phyloP scores from a whole-genome alignment of 495 filamentous ascomycete species.

The Filosporella fistucella region DNA sequence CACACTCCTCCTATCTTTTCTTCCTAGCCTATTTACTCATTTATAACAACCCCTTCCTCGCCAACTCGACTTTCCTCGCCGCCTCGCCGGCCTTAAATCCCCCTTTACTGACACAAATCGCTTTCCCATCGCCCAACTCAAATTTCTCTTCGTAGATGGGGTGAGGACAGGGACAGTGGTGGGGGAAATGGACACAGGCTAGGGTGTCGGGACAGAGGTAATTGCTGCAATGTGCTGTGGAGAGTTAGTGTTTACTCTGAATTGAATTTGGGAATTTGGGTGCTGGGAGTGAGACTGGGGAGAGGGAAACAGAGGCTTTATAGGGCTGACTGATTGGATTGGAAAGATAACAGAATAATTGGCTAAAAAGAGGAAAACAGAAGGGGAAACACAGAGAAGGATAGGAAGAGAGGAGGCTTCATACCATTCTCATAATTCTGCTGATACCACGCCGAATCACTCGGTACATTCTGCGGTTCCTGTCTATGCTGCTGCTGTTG shows the following conservation, averaged over 20 bases:
- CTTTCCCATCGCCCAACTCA: constrained; percentile 76
- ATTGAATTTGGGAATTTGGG: neutral
- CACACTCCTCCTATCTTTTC: neutral
- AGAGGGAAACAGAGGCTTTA: neutral
- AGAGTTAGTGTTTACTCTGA: constrained; percentile 10
- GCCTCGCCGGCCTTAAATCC: constrained; percentile 74
- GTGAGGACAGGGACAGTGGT: constrained; percentile 89
- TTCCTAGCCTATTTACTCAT: neutral
- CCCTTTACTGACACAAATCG: constrained; percentile 76
- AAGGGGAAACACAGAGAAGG: too few species aligned
- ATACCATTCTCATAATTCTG: constrained; percentile 61
- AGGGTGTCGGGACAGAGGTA: constrained; percentile 91
- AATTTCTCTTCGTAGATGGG: constrained; percentile 81
- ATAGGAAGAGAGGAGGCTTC: constrained; percentile 11
- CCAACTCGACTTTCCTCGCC: constrained; percentile 73
- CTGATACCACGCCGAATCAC: constrained; percentile 74
- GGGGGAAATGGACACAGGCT: constrained; percentile 87
- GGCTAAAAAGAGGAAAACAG: too few species aligned
- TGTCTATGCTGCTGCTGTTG: constrained; percentile 51
- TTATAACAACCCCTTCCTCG: constrained; percentile 78
- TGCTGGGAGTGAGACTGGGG: neutral
- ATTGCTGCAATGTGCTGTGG: constrained; percentile 68
- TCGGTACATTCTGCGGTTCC: constrained; percentile 68
- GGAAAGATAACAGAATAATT: too few species aligned
- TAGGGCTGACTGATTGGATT: too few species aligned